phyloP scores from a whole-genome alignment of 352 stramenopile species.

The Globisporangium mamillatum region DNA sequence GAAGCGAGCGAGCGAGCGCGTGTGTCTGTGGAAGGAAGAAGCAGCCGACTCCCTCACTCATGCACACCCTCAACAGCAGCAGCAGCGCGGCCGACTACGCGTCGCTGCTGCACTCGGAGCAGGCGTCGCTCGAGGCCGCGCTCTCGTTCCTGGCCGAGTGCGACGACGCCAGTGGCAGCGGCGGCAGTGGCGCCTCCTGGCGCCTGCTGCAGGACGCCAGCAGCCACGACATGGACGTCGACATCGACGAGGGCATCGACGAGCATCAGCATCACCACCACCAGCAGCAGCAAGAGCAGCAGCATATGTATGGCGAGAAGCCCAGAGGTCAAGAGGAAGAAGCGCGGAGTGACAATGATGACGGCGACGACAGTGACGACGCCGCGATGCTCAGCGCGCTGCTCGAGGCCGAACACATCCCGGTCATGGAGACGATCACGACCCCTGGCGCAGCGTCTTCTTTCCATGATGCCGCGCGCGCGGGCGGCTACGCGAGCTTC shows the following conservation, averaged over 20 bases:
- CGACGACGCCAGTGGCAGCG: constrained; percentile 28
- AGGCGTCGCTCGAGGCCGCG: constrained; percentile 35
- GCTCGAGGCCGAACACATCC: constrained; percentile 14
- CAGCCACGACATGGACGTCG: constrained; percentile 25
- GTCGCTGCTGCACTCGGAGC: constrained; percentile 4
- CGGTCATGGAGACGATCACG: constrained; percentile 6
- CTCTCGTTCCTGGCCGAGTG: constrained; percentile 38
- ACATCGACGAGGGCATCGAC: constrained; percentile 17
- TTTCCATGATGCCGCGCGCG: constrained; percentile 2
- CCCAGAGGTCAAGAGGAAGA: neutral
- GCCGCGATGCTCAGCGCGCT: constrained; percentile 12
- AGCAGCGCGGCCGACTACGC: constrained; percentile 10
- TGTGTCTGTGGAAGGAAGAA: neutral
- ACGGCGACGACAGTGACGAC: constrained; percentile 12
- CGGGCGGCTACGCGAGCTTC: neutral
- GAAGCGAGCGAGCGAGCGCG: neutral
- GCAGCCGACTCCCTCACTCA: neutral
- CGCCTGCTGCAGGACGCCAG: constrained; percentile 33
- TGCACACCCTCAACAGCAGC: neutral
- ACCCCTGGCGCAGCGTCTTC: constrained; percentile 4
- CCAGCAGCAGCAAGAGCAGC: neutral
- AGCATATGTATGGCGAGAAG: neutral
- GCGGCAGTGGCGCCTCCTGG: constrained; percentile 29
- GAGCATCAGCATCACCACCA: neutral
- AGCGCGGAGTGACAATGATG: neutral